Evolutionary conservation across 495 filamentous ascomycete species (phyloP).

Genomic region (Cenococcum geophilum): DNA sequence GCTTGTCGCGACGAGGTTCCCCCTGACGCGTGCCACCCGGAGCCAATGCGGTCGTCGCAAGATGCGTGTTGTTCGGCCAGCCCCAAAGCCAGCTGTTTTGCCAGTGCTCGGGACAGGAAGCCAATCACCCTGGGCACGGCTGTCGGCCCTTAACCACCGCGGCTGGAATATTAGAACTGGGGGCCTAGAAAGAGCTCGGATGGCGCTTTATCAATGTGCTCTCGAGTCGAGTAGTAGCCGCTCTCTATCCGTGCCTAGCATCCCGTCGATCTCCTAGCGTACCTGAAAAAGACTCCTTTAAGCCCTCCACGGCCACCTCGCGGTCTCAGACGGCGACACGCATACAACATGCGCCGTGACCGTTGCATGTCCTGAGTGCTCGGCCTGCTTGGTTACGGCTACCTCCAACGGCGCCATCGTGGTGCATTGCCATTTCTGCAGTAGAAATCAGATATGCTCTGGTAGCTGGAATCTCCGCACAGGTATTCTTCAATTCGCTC

Average conservation of each 20-base stretch:
- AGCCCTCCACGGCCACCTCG: background rate
- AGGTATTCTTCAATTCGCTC: slow-evolving; percentile 19
- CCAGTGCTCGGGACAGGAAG: background rate
- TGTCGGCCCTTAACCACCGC: too few species aligned
- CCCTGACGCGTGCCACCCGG: background rate
- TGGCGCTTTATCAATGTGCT: background rate
- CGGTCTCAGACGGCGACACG: slow-evolving; percentile 1
- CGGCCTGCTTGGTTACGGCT: background rate
- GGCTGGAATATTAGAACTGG: too few species aligned
- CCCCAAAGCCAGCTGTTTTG: background rate
- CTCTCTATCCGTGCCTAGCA: background rate
- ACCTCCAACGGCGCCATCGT: background rate
- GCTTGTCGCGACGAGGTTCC: slow-evolving; percentile 2
- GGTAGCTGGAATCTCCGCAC: background rate
- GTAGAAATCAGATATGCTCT: background rate
- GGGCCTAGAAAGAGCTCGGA: background rate
- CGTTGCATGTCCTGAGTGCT: background rate
- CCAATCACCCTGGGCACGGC: background rate
- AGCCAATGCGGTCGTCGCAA: background rate
- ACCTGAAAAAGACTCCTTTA: background rate
- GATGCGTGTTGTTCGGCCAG: background rate
- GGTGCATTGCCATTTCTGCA: background rate
- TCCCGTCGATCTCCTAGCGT: background rate
- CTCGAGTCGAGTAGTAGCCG: background rate
- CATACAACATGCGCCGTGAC: slow-evolving; percentile 1